These are phyloP conservation scores for Boletus reticuloceps DNA, from an alignment of 768 basidiomycete genomes.

Conservation along the genomic window DNA sequence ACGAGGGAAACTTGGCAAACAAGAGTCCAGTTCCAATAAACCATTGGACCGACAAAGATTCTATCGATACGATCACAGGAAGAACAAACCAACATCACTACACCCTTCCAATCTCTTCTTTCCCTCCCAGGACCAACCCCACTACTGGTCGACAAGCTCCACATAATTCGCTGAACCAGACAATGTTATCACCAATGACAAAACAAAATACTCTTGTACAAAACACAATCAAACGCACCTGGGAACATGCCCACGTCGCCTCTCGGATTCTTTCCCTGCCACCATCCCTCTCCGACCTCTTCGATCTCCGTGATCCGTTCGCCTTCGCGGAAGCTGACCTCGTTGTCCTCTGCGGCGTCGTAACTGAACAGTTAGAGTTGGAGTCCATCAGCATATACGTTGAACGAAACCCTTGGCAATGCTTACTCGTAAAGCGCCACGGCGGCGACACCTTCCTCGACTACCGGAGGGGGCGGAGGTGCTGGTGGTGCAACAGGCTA, in stretches of 20 bases:
- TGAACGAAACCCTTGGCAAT: neutral
- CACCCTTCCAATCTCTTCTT: neutral
- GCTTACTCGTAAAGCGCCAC: conserved; percentile 72
- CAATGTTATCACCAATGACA: neutral
- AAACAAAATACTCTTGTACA: no score
- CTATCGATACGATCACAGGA: no score
- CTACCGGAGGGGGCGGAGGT: conserved; percentile 47
- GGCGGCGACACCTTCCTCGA: conserved; percentile 60
- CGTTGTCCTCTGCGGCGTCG: conserved; percentile 89
- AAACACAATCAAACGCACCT: conserved; percentile 36
- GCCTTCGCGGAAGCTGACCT: conserved; percentile 81
- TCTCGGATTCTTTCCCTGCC: conserved; percentile 61
- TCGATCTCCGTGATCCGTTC: conserved; percentile 79
- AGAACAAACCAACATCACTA: neutral
- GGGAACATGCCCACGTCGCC: conserved; percentile 74
- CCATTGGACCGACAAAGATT: no score
- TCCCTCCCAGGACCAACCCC: neutral
- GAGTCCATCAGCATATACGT: no score
- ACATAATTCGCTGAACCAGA: conserved; percentile 16
- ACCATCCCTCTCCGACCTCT: conserved; percentile 86
- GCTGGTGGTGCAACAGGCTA: conserved; percentile 33
- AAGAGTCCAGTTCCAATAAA: no score
- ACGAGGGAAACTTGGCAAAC: no score
- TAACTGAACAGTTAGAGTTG: conserved; percentile 47
- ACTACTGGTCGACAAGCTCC: conserved; percentile 10